Conservation (phyloP, 2,329 filamentous ascomycete genomes). For the Piedraia hortae region DNA sequence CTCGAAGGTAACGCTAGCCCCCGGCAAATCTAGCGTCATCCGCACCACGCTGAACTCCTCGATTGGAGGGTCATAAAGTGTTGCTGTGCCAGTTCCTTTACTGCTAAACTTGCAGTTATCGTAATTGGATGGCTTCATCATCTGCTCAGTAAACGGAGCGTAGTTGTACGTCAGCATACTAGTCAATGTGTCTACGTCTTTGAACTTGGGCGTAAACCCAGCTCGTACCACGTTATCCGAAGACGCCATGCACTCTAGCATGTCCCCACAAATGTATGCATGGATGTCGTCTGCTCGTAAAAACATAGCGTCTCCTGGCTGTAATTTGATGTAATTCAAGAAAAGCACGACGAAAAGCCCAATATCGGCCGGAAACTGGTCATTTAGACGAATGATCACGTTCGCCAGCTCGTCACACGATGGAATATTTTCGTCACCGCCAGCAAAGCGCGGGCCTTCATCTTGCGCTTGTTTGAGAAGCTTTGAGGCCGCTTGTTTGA, state of each 20-base stretch:
- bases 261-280: conserved; percentile 77
- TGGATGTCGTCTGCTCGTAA: conserved; percentile 92
- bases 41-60: conserved; percentile 84
- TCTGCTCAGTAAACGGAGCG: conserved; percentile 80
- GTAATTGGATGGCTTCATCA: conserved; percentile 67
- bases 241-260: conserved; percentile 96
- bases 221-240: conserved; percentile 98
- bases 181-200: conserved; percentile 72
- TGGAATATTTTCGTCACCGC: conserved; percentile 37
- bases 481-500: conserved; percentile 36
- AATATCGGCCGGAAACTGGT: conserved; percentile 68
- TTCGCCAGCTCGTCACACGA: conserved; percentile 43
- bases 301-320: conserved; percentile 83
- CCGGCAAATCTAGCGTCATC: conserved; percentile 39
- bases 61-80: conserved; percentile 83
- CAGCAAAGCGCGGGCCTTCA: conserved; percentile 45
- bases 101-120: conserved; percentile 62
- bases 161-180: conserved; percentile 87
- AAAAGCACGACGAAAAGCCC: conserved; percentile 91
- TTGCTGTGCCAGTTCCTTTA: conserved; percentile 47
- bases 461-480: conserved; percentile 43
- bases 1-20: conserved; percentile 70
- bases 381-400: conserved; percentile 49
- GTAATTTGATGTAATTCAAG: conserved; percentile 75
- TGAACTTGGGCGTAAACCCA: conserved; percentile 95